These are phyloP conservation scores for Populus hybrid DNA, from an alignment of 441 rosid species.

Conservation along the genomic window DNA sequence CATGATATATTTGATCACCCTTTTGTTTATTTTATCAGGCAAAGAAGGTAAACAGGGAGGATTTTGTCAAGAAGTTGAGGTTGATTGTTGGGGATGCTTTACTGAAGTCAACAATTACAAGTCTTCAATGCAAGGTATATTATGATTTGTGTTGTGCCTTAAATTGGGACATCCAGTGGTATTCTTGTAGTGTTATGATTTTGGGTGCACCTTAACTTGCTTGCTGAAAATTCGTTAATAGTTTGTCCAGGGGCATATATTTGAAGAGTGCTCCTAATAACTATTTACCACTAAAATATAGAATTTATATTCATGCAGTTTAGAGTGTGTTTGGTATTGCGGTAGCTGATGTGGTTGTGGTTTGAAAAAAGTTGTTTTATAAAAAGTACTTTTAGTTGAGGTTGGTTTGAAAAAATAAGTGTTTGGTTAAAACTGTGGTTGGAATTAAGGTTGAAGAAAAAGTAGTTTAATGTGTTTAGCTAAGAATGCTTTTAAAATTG, in stretches of 20 bases:
- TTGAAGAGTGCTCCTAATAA: not conserved
- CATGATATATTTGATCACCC: not conserved
- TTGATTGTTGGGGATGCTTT: conserved; percentile 68
- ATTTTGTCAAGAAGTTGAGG: conserved; percentile 71
- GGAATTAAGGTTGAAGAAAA: too few species aligned
- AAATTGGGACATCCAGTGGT: not conserved
- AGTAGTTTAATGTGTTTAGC: too few species aligned
- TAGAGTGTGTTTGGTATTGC: too few species aligned
- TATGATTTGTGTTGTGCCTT: not conserved
- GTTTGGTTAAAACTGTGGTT: too few species aligned
- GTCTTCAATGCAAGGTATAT: conserved; percentile 74
- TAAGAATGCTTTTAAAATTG: too few species aligned
- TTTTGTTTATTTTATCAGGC: conserved; percentile 37
- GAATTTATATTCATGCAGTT: not conserved
- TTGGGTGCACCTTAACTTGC: not conserved
- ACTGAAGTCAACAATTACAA: conserved; percentile 69
- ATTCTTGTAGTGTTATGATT: not conserved
- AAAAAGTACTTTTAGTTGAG: too few species aligned
- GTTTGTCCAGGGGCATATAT: not conserved
- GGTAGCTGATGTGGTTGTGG: too few species aligned
- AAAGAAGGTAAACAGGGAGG: conserved; percentile 57
- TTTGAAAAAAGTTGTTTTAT: too few species aligned
- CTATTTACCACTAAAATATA: not conserved
- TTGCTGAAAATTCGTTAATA: not conserved
- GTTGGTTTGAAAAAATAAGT: too few species aligned